Evolutionary conservation across 805 yeast species (phyloP), one percentile per base, ranked within the genome.

Genomic region (Debaryomyces tyrocola): DNA sequence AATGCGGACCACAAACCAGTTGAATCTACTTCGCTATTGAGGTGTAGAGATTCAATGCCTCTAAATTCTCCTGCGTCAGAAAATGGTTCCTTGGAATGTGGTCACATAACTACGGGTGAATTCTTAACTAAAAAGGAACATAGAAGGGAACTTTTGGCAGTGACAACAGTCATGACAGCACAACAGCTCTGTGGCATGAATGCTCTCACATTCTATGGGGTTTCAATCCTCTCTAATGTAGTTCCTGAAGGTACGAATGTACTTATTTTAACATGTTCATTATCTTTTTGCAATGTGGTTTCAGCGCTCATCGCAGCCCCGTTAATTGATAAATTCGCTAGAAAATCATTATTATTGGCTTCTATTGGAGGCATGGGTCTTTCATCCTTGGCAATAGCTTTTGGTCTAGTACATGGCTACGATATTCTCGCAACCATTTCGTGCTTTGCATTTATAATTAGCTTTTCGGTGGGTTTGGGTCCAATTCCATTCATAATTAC

Each of bases 181-280:
- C 70, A 67, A 49, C 73, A 71, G 52, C 52, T 70, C 48, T 66
- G 88, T 53, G 99, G 99, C 27, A 87, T 92, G 66, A 94, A 94
- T 63, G 81, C 96, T 0, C 89, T 92, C 46, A 82, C 90, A 12
- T 89, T 90, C 60, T 92, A 91, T 64, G 98, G 98, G 9, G 96
- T 90, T 6, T 78, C 85, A 14, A 85, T 91, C 4, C 72, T 92
- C 44, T 72, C 82, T 20, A 70, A 78, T 8, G 68, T 86, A 4
- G 74, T 89, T 46, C 96, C 97, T 1, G 65, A 76, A 20, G 63
- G 61, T 5, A 62, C 47, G 4, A 74, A 80, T 44, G 83, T 96
- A 1, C 77, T 85, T 2, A 56, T 75, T 7, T 78, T 90, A 54
- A 90, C 90, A 54, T 82, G 91, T 53, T 62, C 81, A 34, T 82